Conservation (phyloP, 2,329 filamentous ascomycete species). For the Penicillium olsonii region DNA sequence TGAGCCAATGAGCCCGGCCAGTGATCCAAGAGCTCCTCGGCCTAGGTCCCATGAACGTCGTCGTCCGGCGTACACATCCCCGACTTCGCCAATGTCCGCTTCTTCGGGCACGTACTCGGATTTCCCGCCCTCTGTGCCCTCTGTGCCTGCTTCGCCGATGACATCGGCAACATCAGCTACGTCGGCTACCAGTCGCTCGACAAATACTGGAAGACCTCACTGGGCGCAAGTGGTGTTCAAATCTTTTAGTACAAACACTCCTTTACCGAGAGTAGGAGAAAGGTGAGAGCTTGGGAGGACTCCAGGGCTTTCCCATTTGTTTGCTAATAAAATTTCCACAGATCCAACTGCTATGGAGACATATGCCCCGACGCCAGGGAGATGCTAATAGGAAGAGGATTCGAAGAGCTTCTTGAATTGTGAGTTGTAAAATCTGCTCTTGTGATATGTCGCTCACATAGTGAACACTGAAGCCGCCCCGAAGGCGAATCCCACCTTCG, state of each 20-base stretch:
- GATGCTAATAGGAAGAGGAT: slow-evolving; percentile 36
- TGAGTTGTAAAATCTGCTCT: slow-evolving; percentile 21
- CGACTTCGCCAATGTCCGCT: slow-evolving; percentile 31
- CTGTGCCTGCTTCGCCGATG: slow-evolving; percentile 37
- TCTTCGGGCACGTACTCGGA: slow-evolving; percentile 33
- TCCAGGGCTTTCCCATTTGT: no score
- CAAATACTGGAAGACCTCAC: slow-evolving; percentile 37
- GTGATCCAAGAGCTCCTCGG: slow-evolving; percentile 29
- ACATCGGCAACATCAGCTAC: slow-evolving; percentile 24
- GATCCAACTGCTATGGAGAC: slow-evolving; percentile 40
- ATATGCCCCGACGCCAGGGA: slow-evolving; percentile 28
- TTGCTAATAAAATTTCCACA: no score
- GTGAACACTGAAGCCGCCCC: slow-evolving; percentile 46
- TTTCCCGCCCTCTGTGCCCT: slow-evolving; percentile 32
- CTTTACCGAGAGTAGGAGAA: slow-evolving; percentile 30
- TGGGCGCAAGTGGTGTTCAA: slow-evolving; percentile 46
- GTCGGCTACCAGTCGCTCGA: slow-evolving; percentile 31
- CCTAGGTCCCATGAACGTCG: slow-evolving; percentile 39
- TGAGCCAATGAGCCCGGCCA: slow-evolving; percentile 30
- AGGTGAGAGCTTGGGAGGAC: no score
- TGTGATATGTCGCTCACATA: slow-evolving; percentile 3
- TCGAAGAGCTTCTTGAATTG: slow-evolving; percentile 42
- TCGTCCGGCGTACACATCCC: slow-evolving; percentile 29
- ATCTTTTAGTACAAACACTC: slow-evolving; percentile 29
- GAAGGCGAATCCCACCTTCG: slow-evolving; percentile 47